Percentiles rank a stretch among this genome's conserved stretches.
Conservation (phyloP, 2,329 filamentous ascomycete species). For the Ceratocystis cubensis region DNA sequence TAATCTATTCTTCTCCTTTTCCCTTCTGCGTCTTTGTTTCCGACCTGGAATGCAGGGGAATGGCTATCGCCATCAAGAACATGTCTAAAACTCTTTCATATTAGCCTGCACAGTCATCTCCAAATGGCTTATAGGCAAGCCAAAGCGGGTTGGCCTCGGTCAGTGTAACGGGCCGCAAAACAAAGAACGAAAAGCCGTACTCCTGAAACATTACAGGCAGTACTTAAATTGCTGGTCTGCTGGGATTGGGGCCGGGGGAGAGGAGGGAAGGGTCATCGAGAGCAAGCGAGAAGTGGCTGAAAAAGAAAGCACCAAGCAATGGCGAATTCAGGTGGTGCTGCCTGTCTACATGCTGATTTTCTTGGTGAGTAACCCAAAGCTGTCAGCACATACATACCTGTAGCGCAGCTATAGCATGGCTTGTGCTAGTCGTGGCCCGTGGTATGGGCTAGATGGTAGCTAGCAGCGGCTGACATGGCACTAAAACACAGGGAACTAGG, state of each 20-base stretch:
- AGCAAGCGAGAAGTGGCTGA: not conserved
- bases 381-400: too few species aligned
- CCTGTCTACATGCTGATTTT: not conserved
- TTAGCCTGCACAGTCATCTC: not conserved
- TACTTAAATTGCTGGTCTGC: not conserved
- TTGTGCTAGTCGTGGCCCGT: too few species aligned
- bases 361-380: too few species aligned
- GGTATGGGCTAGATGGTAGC: not conserved
- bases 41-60: not conserved
- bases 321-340: not conserved
- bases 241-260: too few species aligned
- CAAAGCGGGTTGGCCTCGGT: not conserved
- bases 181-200: not conserved
- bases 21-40: not conserved
- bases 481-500: not conserved
- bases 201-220: not conserved
- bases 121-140: not conserved
- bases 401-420: too few species aligned
- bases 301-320: not conserved
- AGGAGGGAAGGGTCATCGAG: too few species aligned
- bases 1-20: not conserved
- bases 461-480: not conserved
- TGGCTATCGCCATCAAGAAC: not conserved
- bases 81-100: not conserved
- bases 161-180: not conserved